Evolutionary conservation across 2,329 filamentous ascomycete species (phyloP).

Genomic region (Colletotrichum gloeosporioides): DNA sequence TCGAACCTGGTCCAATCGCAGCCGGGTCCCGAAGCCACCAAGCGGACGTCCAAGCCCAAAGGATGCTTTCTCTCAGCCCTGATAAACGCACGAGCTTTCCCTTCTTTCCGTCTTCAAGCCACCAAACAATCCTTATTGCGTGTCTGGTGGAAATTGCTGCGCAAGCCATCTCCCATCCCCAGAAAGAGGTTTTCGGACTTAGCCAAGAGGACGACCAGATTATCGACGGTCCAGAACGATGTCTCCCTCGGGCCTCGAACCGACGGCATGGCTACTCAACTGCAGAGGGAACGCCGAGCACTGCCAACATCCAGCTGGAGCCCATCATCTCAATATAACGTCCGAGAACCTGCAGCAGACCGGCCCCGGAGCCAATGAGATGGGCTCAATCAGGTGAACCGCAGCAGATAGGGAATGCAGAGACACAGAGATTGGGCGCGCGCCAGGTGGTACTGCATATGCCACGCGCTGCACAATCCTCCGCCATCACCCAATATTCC

Average conservation of each 20-base stretch:
- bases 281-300: not conserved
- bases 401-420: not conserved
- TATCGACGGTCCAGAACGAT: not conserved
- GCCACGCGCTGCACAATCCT: conserved; percentile 17
- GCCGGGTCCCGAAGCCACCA: not conserved
- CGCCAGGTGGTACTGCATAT: conserved; percentile 9
- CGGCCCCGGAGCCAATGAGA: not conserved
- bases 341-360: not conserved
- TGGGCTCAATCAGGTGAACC: not conserved
- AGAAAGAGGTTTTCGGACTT: not conserved
- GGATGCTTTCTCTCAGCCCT: not conserved
- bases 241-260: not conserved
- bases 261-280: not conserved
- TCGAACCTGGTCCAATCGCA: not conserved
- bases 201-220: not conserved
- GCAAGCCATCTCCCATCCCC: not conserved
- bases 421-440: not conserved
- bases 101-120: not conserved
- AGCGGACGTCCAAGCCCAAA: not conserved
- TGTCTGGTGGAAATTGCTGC: not conserved
- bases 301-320: not conserved
- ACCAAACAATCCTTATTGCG: not conserved
- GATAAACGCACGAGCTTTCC: not conserved
- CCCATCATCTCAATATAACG: not conserved
- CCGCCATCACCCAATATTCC: conserved; percentile 12